Evolutionary conservation across 306 rosid genomes (phyloP).

Genomic region (Prunus fruticosa): DNA sequence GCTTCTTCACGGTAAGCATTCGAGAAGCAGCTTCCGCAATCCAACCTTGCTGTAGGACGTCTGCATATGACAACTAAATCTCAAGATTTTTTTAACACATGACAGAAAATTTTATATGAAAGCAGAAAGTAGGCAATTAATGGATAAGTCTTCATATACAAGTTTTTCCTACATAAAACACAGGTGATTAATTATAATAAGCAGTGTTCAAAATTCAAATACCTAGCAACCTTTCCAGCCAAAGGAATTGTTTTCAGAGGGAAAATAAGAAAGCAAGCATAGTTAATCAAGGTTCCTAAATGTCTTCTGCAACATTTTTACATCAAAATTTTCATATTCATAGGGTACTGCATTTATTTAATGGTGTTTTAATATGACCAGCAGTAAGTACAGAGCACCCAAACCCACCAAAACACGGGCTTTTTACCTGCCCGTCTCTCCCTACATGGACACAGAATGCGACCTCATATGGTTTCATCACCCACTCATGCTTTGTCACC

Average conservation of each 20-base stretch:
- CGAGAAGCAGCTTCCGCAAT: constrained; percentile 60
- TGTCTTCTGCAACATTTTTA: neutral
- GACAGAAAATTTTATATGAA: neutral
- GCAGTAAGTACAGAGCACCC: neutral
- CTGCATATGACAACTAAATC: constrained; percentile 37
- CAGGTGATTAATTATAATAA: neutral
- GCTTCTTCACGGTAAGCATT: constrained; percentile 86
- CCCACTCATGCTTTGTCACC: no score
- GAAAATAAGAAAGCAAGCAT: no score
- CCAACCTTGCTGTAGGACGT: constrained; percentile 75
- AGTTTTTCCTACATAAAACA: neutral
- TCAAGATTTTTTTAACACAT: neutral
- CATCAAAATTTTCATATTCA: neutral
- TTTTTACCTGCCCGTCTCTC: no score
- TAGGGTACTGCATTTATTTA: neutral
- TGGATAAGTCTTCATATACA: neutral
- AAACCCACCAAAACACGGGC: no score
- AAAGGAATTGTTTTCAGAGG: neutral
- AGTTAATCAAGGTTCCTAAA: neutral
- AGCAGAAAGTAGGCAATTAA: neutral
- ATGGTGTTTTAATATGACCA: neutral
- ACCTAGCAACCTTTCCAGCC: neutral
- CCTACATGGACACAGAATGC: no score
- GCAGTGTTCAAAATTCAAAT: neutral
- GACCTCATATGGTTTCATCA: no score